These are phyloP conservation scores for Pseudozyma tsukubaensis DNA, from an alignment of 1,284 basidiomycete species.

Conservation along the genomic window DNA sequence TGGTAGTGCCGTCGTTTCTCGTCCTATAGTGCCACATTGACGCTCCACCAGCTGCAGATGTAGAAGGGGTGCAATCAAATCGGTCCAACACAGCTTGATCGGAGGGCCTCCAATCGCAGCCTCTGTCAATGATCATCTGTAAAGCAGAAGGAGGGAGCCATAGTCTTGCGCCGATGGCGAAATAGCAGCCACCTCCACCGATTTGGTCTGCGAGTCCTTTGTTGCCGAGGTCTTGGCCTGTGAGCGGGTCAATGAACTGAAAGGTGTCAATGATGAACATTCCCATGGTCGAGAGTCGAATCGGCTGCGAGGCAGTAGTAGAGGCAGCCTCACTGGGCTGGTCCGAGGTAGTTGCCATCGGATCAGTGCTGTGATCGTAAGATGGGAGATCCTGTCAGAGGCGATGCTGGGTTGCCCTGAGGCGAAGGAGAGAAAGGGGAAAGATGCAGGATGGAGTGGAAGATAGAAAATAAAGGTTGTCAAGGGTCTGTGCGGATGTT, in stretches of 20 bases:
- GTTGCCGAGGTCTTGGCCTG: slow-evolving; percentile 35
- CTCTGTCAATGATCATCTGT: slow-evolving; percentile 83
- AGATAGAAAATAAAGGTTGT: too few relatives aligned
- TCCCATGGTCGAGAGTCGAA: slow-evolving; percentile 45
- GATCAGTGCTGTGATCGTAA: too few relatives aligned
- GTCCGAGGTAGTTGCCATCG: neutral
- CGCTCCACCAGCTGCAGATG: neutral
- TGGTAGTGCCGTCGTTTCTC: slow-evolving; percentile 74
- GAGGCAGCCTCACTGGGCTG: slow-evolving; percentile 15
- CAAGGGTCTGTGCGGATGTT: too few relatives aligned
- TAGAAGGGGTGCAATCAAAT: slow-evolving; percentile 74
- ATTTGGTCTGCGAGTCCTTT: slow-evolving; percentile 73
- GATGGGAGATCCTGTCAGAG: too few relatives aligned
- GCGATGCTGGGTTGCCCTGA: too few relatives aligned
- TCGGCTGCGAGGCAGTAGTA: slow-evolving; percentile 14
- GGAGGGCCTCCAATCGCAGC: slow-evolving; percentile 78
- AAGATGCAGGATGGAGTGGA: too few relatives aligned
- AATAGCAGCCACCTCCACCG: slow-evolving; percentile 83
- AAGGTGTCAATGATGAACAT: slow-evolving; percentile 61
- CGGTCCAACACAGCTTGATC: slow-evolving; percentile 75
- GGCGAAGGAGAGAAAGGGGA: too few relatives aligned
- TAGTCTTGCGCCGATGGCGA: slow-evolving; percentile 79
- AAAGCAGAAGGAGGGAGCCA: slow-evolving; percentile 71
- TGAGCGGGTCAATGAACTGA: slow-evolving; percentile 27
- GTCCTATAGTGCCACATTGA: slow-evolving; percentile 82